Percentiles rank a stretch among this genome's conserved stretches.
Evolutionary conservation across 768 basidiomycete species (phyloP).

Genomic region (Leucosporidium scottii): DNA sequence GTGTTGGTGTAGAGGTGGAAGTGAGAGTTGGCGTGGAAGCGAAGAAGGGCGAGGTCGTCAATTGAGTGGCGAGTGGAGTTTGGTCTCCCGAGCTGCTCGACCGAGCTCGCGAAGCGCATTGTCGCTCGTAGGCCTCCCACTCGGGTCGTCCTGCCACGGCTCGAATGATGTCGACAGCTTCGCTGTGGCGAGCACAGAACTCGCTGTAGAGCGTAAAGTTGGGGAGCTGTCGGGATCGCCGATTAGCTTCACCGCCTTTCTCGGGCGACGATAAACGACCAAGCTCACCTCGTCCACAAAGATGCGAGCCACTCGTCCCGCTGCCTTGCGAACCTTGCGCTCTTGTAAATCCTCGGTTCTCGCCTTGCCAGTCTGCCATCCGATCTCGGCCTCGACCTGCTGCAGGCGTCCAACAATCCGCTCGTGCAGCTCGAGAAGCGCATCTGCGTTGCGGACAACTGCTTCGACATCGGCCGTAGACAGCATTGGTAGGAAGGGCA

Average conservation of each 20-base stretch:
- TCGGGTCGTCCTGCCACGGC: constrained; percentile 59
- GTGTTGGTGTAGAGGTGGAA: constrained; percentile 33
- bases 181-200: constrained; percentile 80
- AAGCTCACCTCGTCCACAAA: constrained; percentile 48
- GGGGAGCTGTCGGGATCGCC: neutral
- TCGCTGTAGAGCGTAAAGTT: constrained; percentile 56
- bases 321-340: constrained; percentile 7
- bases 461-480: constrained; percentile 20
- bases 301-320: constrained; percentile 7
- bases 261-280: constrained; percentile 40
- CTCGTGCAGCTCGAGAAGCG: constrained; percentile 25
- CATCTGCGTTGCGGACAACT: constrained; percentile 22
- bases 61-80: constrained; percentile 6
- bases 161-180: constrained; percentile 68
- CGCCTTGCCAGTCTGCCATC: constrained; percentile 11
- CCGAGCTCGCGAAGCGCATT: constrained; percentile 50
- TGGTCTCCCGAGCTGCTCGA: constrained; percentile 38
- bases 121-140: constrained; percentile 77
- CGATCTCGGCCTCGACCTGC: constrained; percentile 23
- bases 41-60: constrained; percentile 15
- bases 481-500: constrained; percentile 33
- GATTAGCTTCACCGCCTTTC: constrained; percentile 27
- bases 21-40: constrained; percentile 1
- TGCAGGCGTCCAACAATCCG: constrained; percentile 22
- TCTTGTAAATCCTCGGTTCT: neutral